Percentiles rank a stretch among this genome's conserved stretches.
phyloP scores from a whole-genome alignment of 495 filamentous ascomycete genomes.

The Penicillium paxilli region DNA sequence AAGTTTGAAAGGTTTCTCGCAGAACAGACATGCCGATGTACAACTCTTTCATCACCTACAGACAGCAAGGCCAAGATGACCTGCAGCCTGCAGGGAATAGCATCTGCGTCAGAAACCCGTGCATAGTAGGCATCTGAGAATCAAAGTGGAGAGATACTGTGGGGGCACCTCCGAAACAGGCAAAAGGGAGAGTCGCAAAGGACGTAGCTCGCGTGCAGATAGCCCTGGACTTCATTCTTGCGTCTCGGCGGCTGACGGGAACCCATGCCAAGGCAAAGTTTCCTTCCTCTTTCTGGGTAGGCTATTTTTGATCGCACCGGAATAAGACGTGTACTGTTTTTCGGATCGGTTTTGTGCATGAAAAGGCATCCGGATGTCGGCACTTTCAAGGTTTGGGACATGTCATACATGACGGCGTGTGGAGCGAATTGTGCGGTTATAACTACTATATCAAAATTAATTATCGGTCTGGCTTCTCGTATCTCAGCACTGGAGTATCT shows the following conservation, averaged over 20 bases:
- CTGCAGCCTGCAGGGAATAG: slow-evolving; percentile 26
- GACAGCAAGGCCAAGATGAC: slow-evolving; percentile 15
- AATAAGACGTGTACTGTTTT: slow-evolving; percentile 12
- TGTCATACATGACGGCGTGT: too few species aligned
- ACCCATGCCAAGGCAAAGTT: slow-evolving; percentile 8
- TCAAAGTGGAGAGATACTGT: slow-evolving; percentile 14
- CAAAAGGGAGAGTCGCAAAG: slow-evolving; percentile 17
- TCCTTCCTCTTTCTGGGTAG: background rate
- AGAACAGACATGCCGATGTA: background rate
- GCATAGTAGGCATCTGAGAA: slow-evolving; percentile 16
- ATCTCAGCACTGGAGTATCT: too few species aligned
- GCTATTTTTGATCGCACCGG: slow-evolving; percentile 10
- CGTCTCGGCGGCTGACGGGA: background rate
- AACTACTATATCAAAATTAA: background rate
- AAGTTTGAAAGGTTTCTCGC: background rate
- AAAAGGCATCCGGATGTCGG: slow-evolving; percentile 12
- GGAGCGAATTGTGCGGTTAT: too few species aligned
- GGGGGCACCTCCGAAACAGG: slow-evolving; percentile 12
- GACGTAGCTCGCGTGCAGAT: slow-evolving; percentile 18
- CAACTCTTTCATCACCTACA: slow-evolving; percentile 8
- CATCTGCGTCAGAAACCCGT: slow-evolving; percentile 18
- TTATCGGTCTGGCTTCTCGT: background rate
- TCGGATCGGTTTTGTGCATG: slow-evolving; percentile 12
- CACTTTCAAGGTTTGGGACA: too few species aligned
- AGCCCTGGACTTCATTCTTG: slow-evolving; percentile 20